These are phyloP conservation scores for Fistulifera pelliculosa DNA, from an alignment of 108 stramenopile genomes.

Conservation along the genomic window DNA sequence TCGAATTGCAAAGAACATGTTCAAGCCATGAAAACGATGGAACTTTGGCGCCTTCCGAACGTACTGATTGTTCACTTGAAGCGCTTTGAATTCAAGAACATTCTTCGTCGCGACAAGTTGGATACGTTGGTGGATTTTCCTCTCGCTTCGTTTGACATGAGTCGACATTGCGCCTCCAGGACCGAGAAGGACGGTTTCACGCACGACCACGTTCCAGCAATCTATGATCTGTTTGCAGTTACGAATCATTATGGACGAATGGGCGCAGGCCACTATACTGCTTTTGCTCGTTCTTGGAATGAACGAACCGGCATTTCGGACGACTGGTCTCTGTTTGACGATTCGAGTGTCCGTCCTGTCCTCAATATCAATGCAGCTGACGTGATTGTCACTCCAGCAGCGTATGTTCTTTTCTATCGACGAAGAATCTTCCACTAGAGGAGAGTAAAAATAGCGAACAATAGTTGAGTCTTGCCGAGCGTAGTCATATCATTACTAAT, in stretches of 20 bases:
- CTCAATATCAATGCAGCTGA: slow-evolving; percentile 4
- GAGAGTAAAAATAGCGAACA: too few species aligned
- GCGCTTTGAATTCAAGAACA: slow-evolving; percentile 85
- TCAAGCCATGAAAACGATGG: slow-evolving; percentile 88
- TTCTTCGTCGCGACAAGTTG: slow-evolving; percentile 76
- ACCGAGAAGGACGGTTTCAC: slow-evolving; percentile 31
- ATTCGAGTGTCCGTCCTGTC: slow-evolving; percentile 43
- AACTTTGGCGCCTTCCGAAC: slow-evolving; percentile 89
- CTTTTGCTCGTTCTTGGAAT: slow-evolving; percentile 68
- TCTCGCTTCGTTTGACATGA: slow-evolving; percentile 65
- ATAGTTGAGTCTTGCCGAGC: too few species aligned
- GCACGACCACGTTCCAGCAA: slow-evolving; percentile 43
- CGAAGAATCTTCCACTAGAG: slow-evolving; percentile 27
- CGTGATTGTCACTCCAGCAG: slow-evolving; percentile 37
- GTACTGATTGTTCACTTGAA: slow-evolving; percentile 93
- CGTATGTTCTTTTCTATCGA: slow-evolving; percentile 74
- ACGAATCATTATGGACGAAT: slow-evolving; percentile 91
- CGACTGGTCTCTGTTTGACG: slow-evolving; percentile 61
- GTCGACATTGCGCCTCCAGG: slow-evolving; percentile 31
- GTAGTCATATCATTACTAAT: too few species aligned
- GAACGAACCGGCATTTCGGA: slow-evolving; percentile 38
- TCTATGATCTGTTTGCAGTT: slow-evolving; percentile 95
- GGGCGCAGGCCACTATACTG: slow-evolving; percentile 97
- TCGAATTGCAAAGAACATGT: slow-evolving; percentile 83
- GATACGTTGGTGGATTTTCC: slow-evolving; percentile 89